A percentile compares a stretch with the other conserved stretches of the same genome.
These are phyloP conservation scores for Leccinellum albellum DNA, from an alignment of 768 basidiomycete genomes.

Conservation along the genomic window DNA sequence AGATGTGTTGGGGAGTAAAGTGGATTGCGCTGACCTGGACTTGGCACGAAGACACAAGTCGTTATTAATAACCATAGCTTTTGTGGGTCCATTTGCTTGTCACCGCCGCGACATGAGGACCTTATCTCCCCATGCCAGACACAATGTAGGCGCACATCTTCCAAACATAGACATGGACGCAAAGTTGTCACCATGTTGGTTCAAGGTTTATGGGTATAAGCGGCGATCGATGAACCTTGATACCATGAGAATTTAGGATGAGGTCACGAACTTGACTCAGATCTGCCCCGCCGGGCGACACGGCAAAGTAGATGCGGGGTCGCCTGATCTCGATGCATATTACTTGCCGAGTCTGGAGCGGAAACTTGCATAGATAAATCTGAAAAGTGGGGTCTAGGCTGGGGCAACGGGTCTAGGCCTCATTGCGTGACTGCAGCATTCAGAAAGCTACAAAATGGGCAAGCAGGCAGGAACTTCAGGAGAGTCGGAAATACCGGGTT, in stretches of 20 bases:
- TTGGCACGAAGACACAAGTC: too few species aligned
- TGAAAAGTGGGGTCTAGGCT: too few species aligned
- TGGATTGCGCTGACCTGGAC: neutral
- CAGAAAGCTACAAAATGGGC: too few species aligned
- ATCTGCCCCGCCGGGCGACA: neutral
- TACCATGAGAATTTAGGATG: constrained; percentile 5
- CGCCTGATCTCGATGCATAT: too few species aligned
- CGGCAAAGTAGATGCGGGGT: too few species aligned
- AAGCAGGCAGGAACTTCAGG: too few species aligned
- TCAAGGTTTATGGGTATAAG: neutral
- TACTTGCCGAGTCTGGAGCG: too few species aligned
- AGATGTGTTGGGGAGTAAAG: neutral
- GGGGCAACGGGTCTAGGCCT: too few species aligned
- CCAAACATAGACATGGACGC: constrained; percentile 21
- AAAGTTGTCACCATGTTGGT: constrained; percentile 16
- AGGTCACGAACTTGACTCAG: neutral
- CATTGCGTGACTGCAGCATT: too few species aligned
- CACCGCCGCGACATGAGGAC: constrained; percentile 6
- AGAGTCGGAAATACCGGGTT: too few species aligned
- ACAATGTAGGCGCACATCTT: constrained; percentile 4
- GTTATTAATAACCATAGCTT: constrained; percentile 3
- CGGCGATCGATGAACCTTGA: constrained; percentile 18
- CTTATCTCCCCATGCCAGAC: neutral
- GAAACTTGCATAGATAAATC: too few species aligned
- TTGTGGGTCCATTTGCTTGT: constrained; percentile 18